Evolutionary conservation across 352 stramenopile genomes (phyloP), one percentile per base, ranked within the genome.

Genomic region (Globisporangium splendens): DNA sequence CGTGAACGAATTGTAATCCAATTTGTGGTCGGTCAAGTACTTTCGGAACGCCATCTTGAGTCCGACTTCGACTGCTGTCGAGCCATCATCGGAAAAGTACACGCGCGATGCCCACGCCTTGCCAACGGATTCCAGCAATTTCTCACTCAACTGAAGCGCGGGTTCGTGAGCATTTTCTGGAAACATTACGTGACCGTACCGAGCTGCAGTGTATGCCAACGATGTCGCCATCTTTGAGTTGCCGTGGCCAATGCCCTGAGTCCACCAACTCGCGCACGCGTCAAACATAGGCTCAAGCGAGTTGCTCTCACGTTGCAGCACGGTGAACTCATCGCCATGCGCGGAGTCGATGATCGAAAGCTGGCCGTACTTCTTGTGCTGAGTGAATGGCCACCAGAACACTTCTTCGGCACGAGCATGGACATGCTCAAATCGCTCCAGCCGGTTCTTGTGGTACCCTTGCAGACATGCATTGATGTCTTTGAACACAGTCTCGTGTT

Each of bases 381-480:
- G 89, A 15, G 91, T 97, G 72, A 97, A 97, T 10, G 92, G 92
- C 87, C 90, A 98, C 92, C 92, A 98, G 54, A 97, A 93, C 11
- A 93, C 78, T 12, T 92, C 24, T 49, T 92, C 73, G 1, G 81
- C 77, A 18, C 76, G 74, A 13, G 79, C 61, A 12, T 75, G 62
- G 66, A 95, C 85, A 35, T 80, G 62, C 5, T 78, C 61, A 28
- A 95, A 80, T 18, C 66, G 63, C 18, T 77, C 64, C 2, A 91
- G 47, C 21, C 85, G 83, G 3, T 49, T 66, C n/a, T 52, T 42
- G 55, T 94, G 85, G 68, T 84, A 93, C 1, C 56, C 38, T 21
- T 81, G 63, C 0, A 95, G 78, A 11, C 61, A 53, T 4, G 63
- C 64, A 38, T 77, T 75, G 11, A 96, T 68, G 15, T 71, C 49